Evolutionary conservation across 2,329 filamentous ascomycete species (phyloP), one percentile per base, ranked within the genome.

Genomic region (Exophiala calicioides): DNA sequence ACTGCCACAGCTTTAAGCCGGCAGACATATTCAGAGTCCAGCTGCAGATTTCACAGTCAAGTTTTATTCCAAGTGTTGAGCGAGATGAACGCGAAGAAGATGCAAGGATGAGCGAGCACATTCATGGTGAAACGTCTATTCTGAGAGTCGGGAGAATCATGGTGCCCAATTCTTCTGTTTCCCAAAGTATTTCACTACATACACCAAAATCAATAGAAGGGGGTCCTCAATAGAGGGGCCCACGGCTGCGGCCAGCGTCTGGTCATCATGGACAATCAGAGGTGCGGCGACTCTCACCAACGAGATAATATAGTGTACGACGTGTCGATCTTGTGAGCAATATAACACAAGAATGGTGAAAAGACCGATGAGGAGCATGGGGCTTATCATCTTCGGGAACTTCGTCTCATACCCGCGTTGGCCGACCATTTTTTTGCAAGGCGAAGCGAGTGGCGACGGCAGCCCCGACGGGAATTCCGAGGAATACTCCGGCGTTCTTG

Each of bases 261-360:
- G n/a, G n/a, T n/a, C n/a, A n/a, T n/a, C n/a, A n/a, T n/a, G n/a
- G n/a, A 94, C 82, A 1, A 93, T 62, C 32, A 95, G 69, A 0
- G 90, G 90, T 0, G 88, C 88, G 0, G 85, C 83, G 0, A 95
- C 88, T 1, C 90, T 77, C 4, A 93, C 70, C 0, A 95, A 89
- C 0, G 86, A 85, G 0, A 89, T 85, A 51, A 95, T 87, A 66
- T 95, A 88, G 55, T 88, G 80, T 1, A 91, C 84, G 1, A 93
- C 87, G 39, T 83, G 81, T 20, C 70, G 69, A 2, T 88, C 88
- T 62, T 95, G 89, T 1, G 85, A 87, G 0, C 87, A 89, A 63
- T 95, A 95, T 2, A 95, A 75, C 0, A 95, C 82, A 4, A 93
- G 66, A 58, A 95, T 93, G 1, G 89, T 95, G 70, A 90, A 95